These are phyloP conservation scores for Irpex sp. DNA, from an alignment of 1,284 basidiomycete species.

Conservation along the genomic window DNA sequence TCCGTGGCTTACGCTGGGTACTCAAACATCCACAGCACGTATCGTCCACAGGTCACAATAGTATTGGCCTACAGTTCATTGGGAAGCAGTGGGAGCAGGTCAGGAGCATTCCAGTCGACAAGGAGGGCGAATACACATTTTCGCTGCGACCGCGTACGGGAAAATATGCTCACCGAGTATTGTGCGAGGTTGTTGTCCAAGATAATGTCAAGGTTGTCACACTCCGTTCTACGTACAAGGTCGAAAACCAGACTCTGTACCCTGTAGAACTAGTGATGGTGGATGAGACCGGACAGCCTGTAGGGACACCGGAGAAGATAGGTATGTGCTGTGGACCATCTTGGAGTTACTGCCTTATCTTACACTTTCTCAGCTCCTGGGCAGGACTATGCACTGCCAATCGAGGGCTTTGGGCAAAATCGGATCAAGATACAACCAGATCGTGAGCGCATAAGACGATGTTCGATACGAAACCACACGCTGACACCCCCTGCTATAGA, in stretches of 20 bases:
- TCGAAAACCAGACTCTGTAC: slow-evolving; percentile 92
- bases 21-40: slow-evolving; percentile 58
- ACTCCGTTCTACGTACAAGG: slow-evolving; percentile 89
- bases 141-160: slow-evolving; percentile 77
- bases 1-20: not conserved
- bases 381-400: slow-evolving; percentile 87
- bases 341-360: slow-evolving; percentile 3
- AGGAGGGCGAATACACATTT: slow-evolving; percentile 92
- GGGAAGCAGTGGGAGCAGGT: slow-evolving; percentile 92
- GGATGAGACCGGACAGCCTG: slow-evolving; percentile 81
- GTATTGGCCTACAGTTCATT: slow-evolving; percentile 80
- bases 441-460: slow-evolving; percentile 49
- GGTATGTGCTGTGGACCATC: slow-evolving; percentile 38
- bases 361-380: slow-evolving; percentile 59
- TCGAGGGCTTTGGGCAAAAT: slow-evolving; percentile 86
- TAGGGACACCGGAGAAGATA: slow-evolving; percentile 83
- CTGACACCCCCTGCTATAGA: slow-evolving; percentile 42
- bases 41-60: slow-evolving; percentile 75
- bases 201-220: slow-evolving; percentile 97
- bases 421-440: slow-evolving; percentile 90
- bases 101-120: slow-evolving; percentile 87
- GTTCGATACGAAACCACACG: slow-evolving; percentile 1
- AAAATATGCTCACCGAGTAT: slow-evolving; percentile 78
- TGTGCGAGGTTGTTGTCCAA: slow-evolving; percentile 89
- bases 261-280: slow-evolving; percentile 92